These are phyloP conservation scores for Diaporthe vexans DNA, from an alignment of 2,329 filamentous ascomycete species.

Conservation along the genomic window DNA sequence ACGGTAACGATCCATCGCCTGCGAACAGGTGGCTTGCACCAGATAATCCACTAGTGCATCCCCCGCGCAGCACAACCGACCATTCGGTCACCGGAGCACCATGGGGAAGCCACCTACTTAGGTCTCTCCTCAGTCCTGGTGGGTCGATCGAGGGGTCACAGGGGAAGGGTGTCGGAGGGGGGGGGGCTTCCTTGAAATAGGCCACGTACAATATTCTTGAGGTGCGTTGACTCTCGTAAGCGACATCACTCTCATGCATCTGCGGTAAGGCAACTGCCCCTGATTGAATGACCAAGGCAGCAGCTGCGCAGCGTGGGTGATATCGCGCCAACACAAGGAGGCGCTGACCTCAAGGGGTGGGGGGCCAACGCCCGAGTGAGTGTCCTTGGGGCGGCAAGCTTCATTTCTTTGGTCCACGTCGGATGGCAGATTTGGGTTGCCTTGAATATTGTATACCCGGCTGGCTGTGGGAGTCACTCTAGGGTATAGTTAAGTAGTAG, in stretches of 20 bases:
- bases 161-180: neutral
- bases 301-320: neutral
- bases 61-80: neutral
- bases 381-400: neutral
- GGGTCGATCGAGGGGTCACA: neutral
- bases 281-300: neutral
- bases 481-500: too few relatives aligned
- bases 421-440: neutral
- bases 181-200: too few relatives aligned
- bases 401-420: neutral
- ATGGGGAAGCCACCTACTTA: neutral
- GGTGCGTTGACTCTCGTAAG: neutral
- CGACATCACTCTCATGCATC: neutral
- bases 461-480: too few relatives aligned
- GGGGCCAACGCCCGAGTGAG: neutral
- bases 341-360: neutral
- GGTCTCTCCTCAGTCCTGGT: neutral
- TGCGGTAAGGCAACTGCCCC: neutral
- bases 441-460: neutral
- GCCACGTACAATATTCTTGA: neutral
- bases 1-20: neutral
- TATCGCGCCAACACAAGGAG: neutral
- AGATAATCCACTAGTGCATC: conserved; percentile 3
- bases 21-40: neutral
- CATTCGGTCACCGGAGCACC: neutral